A percentile compares a stretch with the other conserved stretches of the same genome.
Evolutionary conservation across 176 grass and related monocot genomes (phyloP).

Genomic region (Musa beccarii): DNA sequence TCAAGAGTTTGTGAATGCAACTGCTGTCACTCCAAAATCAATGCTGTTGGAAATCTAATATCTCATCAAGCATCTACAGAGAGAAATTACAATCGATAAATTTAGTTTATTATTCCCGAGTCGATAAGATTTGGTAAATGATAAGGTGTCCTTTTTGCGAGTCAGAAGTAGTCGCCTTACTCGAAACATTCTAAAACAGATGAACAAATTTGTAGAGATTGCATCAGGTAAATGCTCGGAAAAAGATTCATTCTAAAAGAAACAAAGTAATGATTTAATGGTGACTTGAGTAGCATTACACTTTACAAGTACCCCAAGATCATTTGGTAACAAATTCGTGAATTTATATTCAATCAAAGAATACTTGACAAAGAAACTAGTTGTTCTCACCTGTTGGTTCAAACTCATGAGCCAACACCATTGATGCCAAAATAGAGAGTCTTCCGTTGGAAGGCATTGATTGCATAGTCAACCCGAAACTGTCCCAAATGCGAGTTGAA

Average conservation of each 20-base stretch:
- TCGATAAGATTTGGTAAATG: too few species aligned
- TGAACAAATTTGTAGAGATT: neutral
- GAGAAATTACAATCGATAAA: too few species aligned
- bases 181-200: too few species aligned
- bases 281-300: neutral
- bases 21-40: too few species aligned
- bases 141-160: too few species aligned
- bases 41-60: too few species aligned
- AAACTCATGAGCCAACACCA: slow-evolving; percentile 35
- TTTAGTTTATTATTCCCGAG: too few species aligned
- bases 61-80: too few species aligned
- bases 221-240: neutral
- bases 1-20: too few species aligned
- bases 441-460: slow-evolving; percentile 82
- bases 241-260: neutral
- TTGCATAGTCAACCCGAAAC: slow-evolving; percentile 57
- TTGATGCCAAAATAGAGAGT: slow-evolving; percentile 89
- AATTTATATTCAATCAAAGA: neutral
- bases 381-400: too few species aligned
- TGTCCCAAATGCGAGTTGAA: slow-evolving; percentile 82
- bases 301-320: neutral
- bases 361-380: neutral
- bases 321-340: neutral
- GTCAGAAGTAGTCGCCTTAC: too few species aligned
- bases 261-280: neutral